These are phyloP conservation scores for Oleoguttula mirabilis DNA, from an alignment of 495 filamentous ascomycete genomes.

Conservation along the genomic window DNA sequence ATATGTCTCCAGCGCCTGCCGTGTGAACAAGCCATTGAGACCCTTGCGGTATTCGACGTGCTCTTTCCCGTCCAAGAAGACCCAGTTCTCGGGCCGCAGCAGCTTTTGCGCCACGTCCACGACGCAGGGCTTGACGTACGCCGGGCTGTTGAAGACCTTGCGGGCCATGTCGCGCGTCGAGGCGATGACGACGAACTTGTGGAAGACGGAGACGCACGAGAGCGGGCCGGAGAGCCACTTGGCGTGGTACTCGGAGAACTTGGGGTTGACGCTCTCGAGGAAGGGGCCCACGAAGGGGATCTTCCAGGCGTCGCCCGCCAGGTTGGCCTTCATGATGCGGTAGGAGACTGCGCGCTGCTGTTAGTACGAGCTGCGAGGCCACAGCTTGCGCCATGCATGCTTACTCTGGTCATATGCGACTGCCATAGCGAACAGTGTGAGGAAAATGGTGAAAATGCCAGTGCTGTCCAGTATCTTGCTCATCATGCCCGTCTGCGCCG, in stretches of 20 bases:
- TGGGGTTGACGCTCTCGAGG: slow-evolving; percentile 79
- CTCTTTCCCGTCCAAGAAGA: slow-evolving; percentile 89
- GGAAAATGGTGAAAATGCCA: slow-evolving; percentile 48
- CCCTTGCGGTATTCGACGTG: slow-evolving; percentile 97
- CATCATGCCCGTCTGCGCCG: slow-evolving; percentile 12
- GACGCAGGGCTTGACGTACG: slow-evolving; percentile 90
- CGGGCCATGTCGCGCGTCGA: slow-evolving; percentile 91
- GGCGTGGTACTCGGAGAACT: slow-evolving; percentile 76
- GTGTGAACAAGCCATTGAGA: slow-evolving; percentile 87
- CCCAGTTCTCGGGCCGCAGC: slow-evolving; percentile 86
- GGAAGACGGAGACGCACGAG: slow-evolving; percentile 96
- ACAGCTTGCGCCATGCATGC: slow-evolving; percentile 23
- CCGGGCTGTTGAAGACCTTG: slow-evolving; percentile 92
- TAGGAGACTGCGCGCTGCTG: slow-evolving; percentile 36
- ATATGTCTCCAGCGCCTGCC: slow-evolving; percentile 74
- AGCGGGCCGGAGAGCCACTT: slow-evolving; percentile 87
- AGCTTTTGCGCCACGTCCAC: slow-evolving; percentile 94
- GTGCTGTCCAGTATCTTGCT: slow-evolving; percentile 39
- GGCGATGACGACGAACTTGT: slow-evolving; percentile 99
- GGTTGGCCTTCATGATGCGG: slow-evolving; percentile 71
- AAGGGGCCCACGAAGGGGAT: slow-evolving; percentile 94
- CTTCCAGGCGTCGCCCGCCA: slow-evolving; percentile 73
- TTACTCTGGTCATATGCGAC: slow-evolving; percentile 80
- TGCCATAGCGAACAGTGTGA: slow-evolving; percentile 54
- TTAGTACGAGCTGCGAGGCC: background rate